Percentiles rank a stretch among this genome's conserved stretches.
Conservation (phyloP, 306 rosid genomes). For the Hippophae rhamnoides region DNA sequence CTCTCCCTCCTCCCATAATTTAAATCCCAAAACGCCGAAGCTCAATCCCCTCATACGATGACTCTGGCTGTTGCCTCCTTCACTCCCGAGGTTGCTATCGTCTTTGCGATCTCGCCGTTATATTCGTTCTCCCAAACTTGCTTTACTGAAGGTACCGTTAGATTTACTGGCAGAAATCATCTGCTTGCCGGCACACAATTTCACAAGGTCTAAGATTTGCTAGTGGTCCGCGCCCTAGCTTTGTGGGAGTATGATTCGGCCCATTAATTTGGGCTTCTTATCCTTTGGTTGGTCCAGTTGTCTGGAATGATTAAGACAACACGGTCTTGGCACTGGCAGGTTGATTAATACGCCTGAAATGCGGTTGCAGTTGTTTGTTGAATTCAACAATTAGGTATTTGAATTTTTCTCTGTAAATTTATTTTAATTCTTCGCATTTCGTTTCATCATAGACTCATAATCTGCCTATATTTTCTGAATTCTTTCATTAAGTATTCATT, state of each 20-base stretch:
- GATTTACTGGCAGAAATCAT: constrained; percentile 54
- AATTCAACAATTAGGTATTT: too few relatives aligned
- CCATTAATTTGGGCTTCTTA: neutral
- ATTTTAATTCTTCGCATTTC: too few relatives aligned
- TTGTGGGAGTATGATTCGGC: constrained; percentile 35
- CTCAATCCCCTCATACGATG: too few relatives aligned
- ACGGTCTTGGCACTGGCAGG: neutral
- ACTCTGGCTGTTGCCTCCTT: constrained; percentile 12
- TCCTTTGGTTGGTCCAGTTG: neutral
- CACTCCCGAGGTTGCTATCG: constrained; percentile 48
- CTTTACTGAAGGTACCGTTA: constrained; percentile 43
- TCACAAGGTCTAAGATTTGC: constrained; percentile 40
- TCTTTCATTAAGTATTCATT: too few relatives aligned
- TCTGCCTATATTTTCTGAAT: too few relatives aligned
- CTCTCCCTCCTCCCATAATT: too few relatives aligned
- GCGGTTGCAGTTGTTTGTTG: too few relatives aligned
- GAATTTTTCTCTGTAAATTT: too few relatives aligned
- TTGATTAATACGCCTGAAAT: too few relatives aligned
- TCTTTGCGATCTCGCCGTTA: constrained; percentile 52
- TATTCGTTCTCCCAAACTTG: constrained; percentile 45
- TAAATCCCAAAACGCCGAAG: too few relatives aligned
- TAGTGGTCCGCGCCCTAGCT: constrained; percentile 38
- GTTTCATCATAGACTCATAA: too few relatives aligned
- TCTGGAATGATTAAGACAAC: neutral
- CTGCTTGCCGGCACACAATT: constrained; percentile 48